phyloP scores from a whole-genome alignment of 2,329 filamentous ascomycete species.

The Sporothrix dimorphospora region DNA sequence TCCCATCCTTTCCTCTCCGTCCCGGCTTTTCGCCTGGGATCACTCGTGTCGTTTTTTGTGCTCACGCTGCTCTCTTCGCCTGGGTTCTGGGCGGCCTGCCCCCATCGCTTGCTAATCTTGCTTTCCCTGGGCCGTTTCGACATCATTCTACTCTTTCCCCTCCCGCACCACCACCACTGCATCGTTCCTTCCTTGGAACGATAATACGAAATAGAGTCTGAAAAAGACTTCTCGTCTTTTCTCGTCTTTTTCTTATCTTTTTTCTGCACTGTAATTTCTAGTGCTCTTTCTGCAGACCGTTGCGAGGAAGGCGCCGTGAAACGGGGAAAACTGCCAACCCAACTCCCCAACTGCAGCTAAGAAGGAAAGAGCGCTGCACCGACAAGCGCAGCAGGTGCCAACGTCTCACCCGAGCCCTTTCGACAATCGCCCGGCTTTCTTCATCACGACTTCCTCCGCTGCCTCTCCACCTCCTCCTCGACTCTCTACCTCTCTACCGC shows the following conservation, averaged over 20 bases:
- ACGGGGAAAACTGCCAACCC: constrained; percentile 8
- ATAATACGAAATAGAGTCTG: neutral
- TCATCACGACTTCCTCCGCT: constrained; percentile 17
- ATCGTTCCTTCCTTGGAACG: constrained; percentile 14
- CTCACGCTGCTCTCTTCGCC: neutral
- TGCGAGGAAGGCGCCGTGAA: constrained; percentile 22
- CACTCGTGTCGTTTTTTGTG: constrained; percentile 14
- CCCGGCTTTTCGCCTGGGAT: constrained; percentile 18
- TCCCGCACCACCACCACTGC: neutral
- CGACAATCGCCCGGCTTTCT: constrained; percentile 9
- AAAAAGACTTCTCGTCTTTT: neutral
- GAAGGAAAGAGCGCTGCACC: constrained; percentile 17
- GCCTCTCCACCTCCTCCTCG: constrained; percentile 16
- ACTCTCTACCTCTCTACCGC: neutral
- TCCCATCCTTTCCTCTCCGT: constrained; percentile 19
- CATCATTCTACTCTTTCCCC: constrained; percentile 3
- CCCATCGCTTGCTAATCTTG: constrained; percentile 18
- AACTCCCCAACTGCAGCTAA: constrained; percentile 9
- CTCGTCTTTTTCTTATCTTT: neutral
- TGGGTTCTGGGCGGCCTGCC: neutral
- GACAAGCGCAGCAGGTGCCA: constrained; percentile 12
- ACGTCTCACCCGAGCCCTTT: constrained; percentile 23
- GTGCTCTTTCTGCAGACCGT: neutral
- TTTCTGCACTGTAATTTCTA: neutral
- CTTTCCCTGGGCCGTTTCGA: constrained; percentile 16